Base-by-base conservation (phyloP, 2,329 filamentous ascomycete genomes). In the Lachnellula occidentalis region DNA sequence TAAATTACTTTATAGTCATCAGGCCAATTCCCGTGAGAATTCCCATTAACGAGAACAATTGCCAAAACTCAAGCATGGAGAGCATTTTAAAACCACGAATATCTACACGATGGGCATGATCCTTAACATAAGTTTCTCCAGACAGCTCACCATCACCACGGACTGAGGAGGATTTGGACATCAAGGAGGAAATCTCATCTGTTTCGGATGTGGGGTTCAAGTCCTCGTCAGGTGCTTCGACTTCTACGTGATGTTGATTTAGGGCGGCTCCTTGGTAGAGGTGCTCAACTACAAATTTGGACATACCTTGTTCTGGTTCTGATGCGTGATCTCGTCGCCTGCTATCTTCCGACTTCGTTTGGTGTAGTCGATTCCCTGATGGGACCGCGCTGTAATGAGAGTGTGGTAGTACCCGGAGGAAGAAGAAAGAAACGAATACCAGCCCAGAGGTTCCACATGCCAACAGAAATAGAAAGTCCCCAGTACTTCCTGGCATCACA, bases 1-100 rank as follows among this genome's bases (percentile, higher is more conserved):
- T 31, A 34, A 76, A 87, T 72, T 78, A 95, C 91, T 99, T 99
- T 73, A 99, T 99, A 0, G 92, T 97, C 94, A 99, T 99, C 61
- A 99, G 75, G 11, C 94, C 94, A 64, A 96, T 88, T 50, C 94
- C 94, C 5, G 91, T 90, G 58, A 97, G 76, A n/a, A 96, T 81
- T 39, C 86, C 91, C 80, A 99, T 89, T 62, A 96, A 84, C 54
- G 81, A 72, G 71, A 95, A 97, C 27, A 95, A 74, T 66, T 95
- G 88, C 91, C 92, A 97, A 71, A 97, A 99, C 61, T 95, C 87
- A 47, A 85, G 66, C 57, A 80, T 83, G 51, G 76, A 76, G 34
- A 96, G 73, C 67, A 99, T 78, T 15, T 80, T 79, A 67, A 90
- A 76, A 60, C 94, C 94, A 69, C 92, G 89, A 67, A 97, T 87